Conservation (phyloP, 345 rosid species). For the Arabidopsis suecica region DNA sequence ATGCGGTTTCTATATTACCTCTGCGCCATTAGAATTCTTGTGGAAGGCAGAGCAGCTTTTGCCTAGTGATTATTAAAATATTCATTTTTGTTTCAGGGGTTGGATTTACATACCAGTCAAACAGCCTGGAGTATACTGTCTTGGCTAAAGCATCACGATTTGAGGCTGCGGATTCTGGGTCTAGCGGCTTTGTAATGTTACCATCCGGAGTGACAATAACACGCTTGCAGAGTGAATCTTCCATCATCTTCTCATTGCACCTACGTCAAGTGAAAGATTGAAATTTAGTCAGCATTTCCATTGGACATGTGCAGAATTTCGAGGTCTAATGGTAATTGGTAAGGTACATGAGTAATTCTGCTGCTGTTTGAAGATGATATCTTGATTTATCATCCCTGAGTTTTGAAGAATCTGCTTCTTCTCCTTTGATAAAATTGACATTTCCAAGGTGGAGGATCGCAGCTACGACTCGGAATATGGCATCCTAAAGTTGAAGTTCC, state of each 20-base stretch:
- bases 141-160: constrained; percentile 81
- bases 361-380: constrained; percentile 67
- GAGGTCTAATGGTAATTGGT: background rate
- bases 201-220: constrained; percentile 83
- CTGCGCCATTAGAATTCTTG: background rate
- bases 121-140: constrained; percentile 70
- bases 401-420: constrained; percentile 71
- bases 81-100: constrained; percentile 6
- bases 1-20: background rate
- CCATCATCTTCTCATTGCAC: constrained; percentile 72
- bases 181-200: constrained; percentile 70
- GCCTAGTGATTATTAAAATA: constrained; percentile 1
- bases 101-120: constrained; percentile 63
- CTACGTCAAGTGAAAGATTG: constrained; percentile 42
- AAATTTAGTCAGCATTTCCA: constrained; percentile 13
- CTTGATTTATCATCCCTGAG: constrained; percentile 71
- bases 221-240: constrained; percentile 77
- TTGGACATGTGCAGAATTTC: constrained; percentile 11
- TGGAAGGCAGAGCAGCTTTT: constrained; percentile 2
- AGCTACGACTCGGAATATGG: constrained; percentile 75
- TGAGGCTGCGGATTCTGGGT: constrained; percentile 61
- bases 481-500: constrained; percentile 54
- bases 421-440: constrained; percentile 68
- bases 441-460: constrained; percentile 82
- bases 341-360: constrained; percentile 64